Base-by-base conservation (phyloP, 257 asterid genomes). In the Petunia secreta region DNA sequence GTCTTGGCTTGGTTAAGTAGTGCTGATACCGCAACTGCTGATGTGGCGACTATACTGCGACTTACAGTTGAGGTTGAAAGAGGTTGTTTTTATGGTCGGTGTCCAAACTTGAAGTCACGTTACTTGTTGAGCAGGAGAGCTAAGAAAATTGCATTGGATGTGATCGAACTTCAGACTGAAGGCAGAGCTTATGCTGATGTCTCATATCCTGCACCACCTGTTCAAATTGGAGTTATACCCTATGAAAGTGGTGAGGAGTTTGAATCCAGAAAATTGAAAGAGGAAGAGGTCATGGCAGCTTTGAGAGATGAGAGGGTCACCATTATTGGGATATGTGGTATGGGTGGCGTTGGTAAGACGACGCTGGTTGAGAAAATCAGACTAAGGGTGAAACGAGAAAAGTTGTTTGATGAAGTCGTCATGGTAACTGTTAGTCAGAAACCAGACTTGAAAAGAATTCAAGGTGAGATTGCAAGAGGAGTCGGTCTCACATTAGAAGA, bases 291-390 rank as follows among this genome's bases (percentile, higher is more conserved):
- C 48, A 55, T 81, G 57, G 60, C 2, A 41, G 75, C 78, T 65
- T 41, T 84, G 54, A 57, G 57, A 36, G 73, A 60, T 63, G 48
- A 16, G 3, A 50, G 48, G n/a, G 40, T 43, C 40, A 37, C 59
- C 38, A 63, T 57, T 34, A 60, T 68, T 37, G 76, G 86, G 75
- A 80, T 80, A 44, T 83, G 78, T 13, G 85, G 85, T 62, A 68
- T 82, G 79, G 85, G 85, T 7, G 82, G 82, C 9, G 75, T 77
- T 6, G 86, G 83, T 8, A 83, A 79, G 80, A 79, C 83, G 13
- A 79, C 50, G 63, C 34, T 74, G 44, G 78, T 38, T 16, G 44
- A 58, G 8, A 79, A 68, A 65, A 75, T 83, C 37, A 69, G 76
- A 53, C 41, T 6, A 55, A 58, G 54, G 52, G 52, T 5, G 25